Percentiles rank a stretch among this genome's conserved stretches.
phyloP scores from a whole-genome alignment of 257 asterid species.

The Solanum verrucosum region DNA sequence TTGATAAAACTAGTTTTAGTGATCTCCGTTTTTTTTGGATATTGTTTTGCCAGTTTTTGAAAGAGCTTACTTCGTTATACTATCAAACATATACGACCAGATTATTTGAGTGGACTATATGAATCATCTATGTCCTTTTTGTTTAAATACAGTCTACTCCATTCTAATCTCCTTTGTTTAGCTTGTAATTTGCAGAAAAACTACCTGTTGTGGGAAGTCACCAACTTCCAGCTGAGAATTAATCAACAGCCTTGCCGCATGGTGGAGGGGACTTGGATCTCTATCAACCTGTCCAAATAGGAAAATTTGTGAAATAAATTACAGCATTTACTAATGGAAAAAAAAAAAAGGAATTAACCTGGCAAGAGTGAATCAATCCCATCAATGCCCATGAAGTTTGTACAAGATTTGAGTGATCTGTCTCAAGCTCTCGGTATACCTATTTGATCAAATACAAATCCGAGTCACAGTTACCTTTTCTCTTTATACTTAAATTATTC shows the following conservation, averaged over 20 bases:
- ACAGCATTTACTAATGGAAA: background rate
- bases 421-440: slow-evolving; percentile 60
- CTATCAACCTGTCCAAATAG: slow-evolving; percentile 20
- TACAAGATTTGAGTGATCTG: slow-evolving; percentile 51
- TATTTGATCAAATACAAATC: slow-evolving; percentile 4
- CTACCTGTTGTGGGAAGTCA: slow-evolving; percentile 75
- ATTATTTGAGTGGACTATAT: background rate
- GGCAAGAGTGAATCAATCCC: slow-evolving; percentile 70
- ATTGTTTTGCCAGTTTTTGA: background rate
- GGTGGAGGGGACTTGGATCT: slow-evolving; percentile 56
- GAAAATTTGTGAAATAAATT: background rate
- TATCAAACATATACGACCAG: too few species aligned
- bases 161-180: background rate
- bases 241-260: slow-evolving; percentile 58
- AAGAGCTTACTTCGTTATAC: background rate
- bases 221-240: slow-evolving; percentile 77
- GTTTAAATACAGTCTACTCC: background rate
- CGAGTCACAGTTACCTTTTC: background rate
- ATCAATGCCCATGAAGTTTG: slow-evolving; percentile 81
- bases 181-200: background rate
- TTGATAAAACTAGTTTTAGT: background rate
- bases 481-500: too few species aligned
- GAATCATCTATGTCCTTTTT: background rate
- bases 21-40: too few species aligned
- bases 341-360: slow-evolving; percentile 20